Conservation (phyloP, 257 asterid species). For the Penstemon newberryi region DNA sequence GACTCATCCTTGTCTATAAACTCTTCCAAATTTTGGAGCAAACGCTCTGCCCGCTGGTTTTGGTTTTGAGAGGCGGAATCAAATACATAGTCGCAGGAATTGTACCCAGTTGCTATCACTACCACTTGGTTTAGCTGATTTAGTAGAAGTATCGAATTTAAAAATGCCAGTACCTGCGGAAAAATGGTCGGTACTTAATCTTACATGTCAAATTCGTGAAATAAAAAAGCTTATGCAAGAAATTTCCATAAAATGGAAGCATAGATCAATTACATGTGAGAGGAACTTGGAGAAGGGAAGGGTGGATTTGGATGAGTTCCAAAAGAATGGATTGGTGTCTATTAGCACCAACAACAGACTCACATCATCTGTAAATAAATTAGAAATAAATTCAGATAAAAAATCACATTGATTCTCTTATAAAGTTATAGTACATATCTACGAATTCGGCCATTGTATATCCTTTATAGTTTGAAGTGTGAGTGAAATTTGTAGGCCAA, state of each 20-base stretch:
- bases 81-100: constrained; percentile 66
- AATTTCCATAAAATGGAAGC: not conserved
- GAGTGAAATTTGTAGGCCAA: constrained; percentile 3
- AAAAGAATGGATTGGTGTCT: constrained; percentile 80
- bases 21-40: constrained; percentile 69
- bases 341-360: constrained; percentile 78
- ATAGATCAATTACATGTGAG: constrained; percentile 54
- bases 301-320: constrained; percentile 67
- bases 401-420: not conserved
- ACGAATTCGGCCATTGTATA: not conserved
- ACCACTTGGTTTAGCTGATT: constrained; percentile 87
- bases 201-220: not conserved
- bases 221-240: not conserved
- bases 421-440: not conserved
- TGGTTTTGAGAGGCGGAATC: constrained; percentile 59
- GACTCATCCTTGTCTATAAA: constrained; percentile 72
- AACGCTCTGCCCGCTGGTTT: constrained; percentile 60
- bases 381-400: not conserved
- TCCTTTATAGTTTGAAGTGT: not conserved
- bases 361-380: constrained; percentile 67
- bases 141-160: constrained; percentile 71
- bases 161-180: constrained; percentile 69
- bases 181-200: not conserved
- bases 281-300: constrained; percentile 69
- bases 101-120: constrained; percentile 78